Evolutionary conservation across 2,329 filamentous ascomycete genomes (phyloP).

Genomic region (Cordyceps cicadae): DNA sequence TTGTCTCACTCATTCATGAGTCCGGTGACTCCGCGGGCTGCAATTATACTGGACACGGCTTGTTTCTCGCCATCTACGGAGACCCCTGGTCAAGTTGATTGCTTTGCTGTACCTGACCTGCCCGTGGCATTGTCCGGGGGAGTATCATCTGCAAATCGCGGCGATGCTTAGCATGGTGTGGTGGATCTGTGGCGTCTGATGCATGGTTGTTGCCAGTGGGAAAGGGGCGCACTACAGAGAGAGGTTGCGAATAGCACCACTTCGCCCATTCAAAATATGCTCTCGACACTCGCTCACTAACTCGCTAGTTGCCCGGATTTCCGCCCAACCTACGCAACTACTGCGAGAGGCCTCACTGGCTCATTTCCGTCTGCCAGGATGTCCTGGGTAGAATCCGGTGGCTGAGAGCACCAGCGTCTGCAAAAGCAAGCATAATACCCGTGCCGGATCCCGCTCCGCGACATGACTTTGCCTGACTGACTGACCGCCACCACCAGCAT

Average conservation of each 20-base stretch:
- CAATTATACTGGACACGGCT: not conserved
- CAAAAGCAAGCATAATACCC: constrained; percentile 9
- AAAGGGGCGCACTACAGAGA: constrained; percentile 8
- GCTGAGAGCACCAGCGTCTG: not conserved
- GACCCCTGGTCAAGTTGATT: not conserved
- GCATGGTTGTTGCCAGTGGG: not conserved
- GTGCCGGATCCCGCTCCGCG: constrained; percentile 4
- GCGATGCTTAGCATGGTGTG: constrained; percentile 9
- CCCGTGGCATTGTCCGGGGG: not conserved
- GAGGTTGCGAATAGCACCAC: not conserved
- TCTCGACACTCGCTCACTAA: not conserved
- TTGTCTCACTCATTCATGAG: constrained; percentile 8
- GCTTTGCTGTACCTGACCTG: not conserved
- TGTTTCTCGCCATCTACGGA: not conserved
- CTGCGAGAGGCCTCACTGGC: not conserved
- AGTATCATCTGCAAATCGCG: constrained; percentile 11
- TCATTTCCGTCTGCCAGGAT: not conserved
- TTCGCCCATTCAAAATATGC: not conserved
- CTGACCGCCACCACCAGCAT: constrained; percentile 2
- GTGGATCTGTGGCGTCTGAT: constrained; percentile 10
- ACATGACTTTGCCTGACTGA: not conserved
- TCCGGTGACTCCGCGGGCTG: not conserved
- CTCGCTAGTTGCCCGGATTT: not conserved
- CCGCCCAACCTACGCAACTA: not conserved
- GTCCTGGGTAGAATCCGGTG: not conserved